Base-by-base conservation (phyloP, 2,329 filamentous ascomycete genomes). In the Fusarium liriodendri region DNA sequence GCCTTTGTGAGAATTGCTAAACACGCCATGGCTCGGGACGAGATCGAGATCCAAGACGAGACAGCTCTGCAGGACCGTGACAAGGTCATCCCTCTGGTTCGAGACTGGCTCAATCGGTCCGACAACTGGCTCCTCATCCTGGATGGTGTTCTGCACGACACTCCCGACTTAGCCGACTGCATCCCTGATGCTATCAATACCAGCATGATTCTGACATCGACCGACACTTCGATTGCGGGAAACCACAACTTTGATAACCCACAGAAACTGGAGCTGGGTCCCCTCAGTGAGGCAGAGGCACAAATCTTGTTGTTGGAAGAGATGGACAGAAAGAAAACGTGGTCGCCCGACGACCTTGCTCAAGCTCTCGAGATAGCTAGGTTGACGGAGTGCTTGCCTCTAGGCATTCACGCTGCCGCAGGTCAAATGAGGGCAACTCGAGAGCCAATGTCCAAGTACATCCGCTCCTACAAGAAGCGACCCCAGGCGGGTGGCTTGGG, bases 81-180 rank as follows among this genome's bases (percentile, higher is more conserved):
- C 11, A 68, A 59, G 29, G 74, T 70, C 18, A 70, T 78, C 16
- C 72, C 58, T 20, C 40, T 76, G 13, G 74, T 77, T 50, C 62
- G 70, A 50, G 62, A 72, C 14, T 78, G 76, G 75, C 72, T 78
- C 27, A 70, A 76, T 32, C 59, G 47, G 20, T 69, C 67, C 9
- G 69, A 75, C 32, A 64, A 77, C 50, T 78, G 76, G 76, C 76
- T 78, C 18, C 69, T 78, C 29, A 78, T 78, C 13, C 58, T 78
- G 5, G 76, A 78, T 29, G 76, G 76, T 2, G 74, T 70, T 45
- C 35, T 78, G n/a, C 64, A 65, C 18, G 76, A 78, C 57, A 77
- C 74, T 16, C 69, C 69, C 2, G 62, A 66, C 7, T 25, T 78
- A 3, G 55, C 64, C 8, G 65, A 60, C 27, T 75, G 69, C n/a